These are phyloP conservation scores for Ganoderma boninense DNA, from an alignment of 1,284 basidiomycete genomes.

Conservation along the genomic window DNA sequence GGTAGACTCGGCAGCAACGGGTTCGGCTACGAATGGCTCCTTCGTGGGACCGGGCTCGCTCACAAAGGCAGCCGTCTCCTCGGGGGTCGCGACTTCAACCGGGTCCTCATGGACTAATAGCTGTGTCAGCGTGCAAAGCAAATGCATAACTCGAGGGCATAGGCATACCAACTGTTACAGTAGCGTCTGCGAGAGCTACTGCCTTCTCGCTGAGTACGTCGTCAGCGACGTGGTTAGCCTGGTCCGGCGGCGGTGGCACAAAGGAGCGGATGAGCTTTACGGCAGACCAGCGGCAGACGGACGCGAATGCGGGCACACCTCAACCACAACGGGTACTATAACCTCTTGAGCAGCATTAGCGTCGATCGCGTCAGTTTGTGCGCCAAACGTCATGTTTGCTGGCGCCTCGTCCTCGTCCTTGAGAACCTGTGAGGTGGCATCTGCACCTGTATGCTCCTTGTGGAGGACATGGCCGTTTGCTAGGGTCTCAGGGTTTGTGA, in stretches of 20 bases:
- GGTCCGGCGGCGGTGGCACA: not conserved
- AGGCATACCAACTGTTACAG: conserved; percentile 19
- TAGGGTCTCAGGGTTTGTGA: conserved; percentile 19
- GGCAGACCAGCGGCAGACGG: not conserved
- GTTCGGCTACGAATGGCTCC: conserved; percentile 3
- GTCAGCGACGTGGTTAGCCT: conserved; percentile 10
- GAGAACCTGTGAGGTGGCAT: conserved; percentile 10
- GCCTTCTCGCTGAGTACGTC: conserved; percentile 3
- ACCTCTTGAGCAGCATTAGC: not conserved
- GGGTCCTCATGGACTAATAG: not conserved
- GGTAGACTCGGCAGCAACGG: not conserved
- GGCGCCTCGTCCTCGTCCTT: conserved; percentile 8
- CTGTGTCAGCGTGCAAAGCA: not conserved
- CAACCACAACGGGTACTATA: not conserved
- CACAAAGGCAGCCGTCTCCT: not conserved
- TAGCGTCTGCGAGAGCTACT: conserved; percentile 9
- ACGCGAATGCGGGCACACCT: not conserved
- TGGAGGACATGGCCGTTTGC: conserved; percentile 16
- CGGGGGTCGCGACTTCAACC: not conserved
- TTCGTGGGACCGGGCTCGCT: conserved; percentile 4
- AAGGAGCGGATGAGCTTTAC: not conserved
- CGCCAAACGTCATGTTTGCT: not conserved
- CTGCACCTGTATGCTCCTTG: conserved; percentile 5
- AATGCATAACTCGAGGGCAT: not conserved
- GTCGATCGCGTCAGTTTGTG: conserved; percentile 11